These are phyloP conservation scores for Suillus paluster DNA, from an alignment of 768 basidiomycete species.

Conservation along the genomic window DNA sequence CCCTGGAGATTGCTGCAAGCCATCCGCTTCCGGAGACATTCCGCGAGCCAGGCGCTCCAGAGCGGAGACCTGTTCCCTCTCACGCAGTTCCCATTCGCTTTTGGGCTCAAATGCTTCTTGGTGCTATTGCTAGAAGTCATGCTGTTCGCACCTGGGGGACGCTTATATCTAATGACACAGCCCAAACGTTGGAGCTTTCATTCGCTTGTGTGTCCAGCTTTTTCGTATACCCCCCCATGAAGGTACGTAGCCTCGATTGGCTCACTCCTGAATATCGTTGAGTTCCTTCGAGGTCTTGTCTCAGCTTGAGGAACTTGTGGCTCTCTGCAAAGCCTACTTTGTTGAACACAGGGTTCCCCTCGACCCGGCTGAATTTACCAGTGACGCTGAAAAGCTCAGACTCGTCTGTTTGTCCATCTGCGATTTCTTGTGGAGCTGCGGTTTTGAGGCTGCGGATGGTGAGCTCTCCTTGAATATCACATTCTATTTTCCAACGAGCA, in stretches of 20 bases:
- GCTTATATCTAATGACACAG: constrained; percentile 18
- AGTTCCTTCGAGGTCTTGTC: constrained; percentile 41
- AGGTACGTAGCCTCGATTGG: constrained; percentile 37
- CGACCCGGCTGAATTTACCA: constrained; percentile 35
- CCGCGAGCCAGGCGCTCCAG: constrained; percentile 16
- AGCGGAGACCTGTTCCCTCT: constrained; percentile 12
- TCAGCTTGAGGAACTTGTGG: constrained; percentile 44
- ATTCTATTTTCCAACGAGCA: constrained; percentile 5
- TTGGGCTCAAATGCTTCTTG: constrained; percentile 53
- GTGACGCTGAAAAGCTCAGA: constrained; percentile 31
- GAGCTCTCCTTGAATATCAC: constrained; percentile 17
- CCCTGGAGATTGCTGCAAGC: constrained; percentile 44
- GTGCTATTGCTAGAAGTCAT: constrained; percentile 46
- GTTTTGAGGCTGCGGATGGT: constrained; percentile 51
- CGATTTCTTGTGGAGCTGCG: constrained; percentile 51
- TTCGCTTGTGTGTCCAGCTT: constrained; percentile 58
- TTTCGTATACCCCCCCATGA: constrained; percentile 46
- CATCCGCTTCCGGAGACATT: constrained; percentile 40
- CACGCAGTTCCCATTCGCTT: constrained; percentile 48
- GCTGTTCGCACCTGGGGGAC: constrained; percentile 46
- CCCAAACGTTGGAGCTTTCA: constrained; percentile 46
- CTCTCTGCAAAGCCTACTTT: constrained; percentile 46
- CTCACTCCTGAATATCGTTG: not conserved
- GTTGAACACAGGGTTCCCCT: constrained; percentile 28
- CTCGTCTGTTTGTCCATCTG: constrained; percentile 49